Evolutionary conservation across 2,329 filamentous ascomycete species (phyloP).

Genomic region (Didymella segeticola): DNA sequence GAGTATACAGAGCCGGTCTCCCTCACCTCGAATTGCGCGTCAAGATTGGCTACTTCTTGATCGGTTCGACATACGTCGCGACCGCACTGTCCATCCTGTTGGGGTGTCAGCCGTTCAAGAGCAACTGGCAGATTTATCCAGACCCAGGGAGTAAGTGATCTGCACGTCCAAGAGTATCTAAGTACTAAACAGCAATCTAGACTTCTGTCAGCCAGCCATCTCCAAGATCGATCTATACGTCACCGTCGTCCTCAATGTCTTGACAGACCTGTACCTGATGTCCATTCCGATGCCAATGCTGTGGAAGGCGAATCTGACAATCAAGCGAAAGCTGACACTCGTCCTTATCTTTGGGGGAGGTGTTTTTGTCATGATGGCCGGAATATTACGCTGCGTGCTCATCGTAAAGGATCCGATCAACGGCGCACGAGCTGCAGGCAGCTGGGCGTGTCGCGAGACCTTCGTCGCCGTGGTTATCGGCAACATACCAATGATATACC

Average conservation of each 20-base stretch:
- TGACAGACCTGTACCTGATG: slow-evolving; percentile 66
- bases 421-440: slow-evolving; percentile 49
- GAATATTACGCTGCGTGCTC: slow-evolving; percentile 55
- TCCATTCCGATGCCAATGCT: slow-evolving; percentile 65
- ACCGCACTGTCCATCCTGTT: slow-evolving; percentile 60
- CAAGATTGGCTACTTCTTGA: slow-evolving; percentile 58
- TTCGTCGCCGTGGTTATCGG: slow-evolving; percentile 54
- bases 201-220: slow-evolving; percentile 19
- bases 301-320: slow-evolving; percentile 57
- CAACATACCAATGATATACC: slow-evolving; percentile 54
- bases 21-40: slow-evolving; percentile 35
- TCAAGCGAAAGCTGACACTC: slow-evolving; percentile 60
- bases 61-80: slow-evolving; percentile 58
- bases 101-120: slow-evolving; percentile 60
- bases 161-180: too few relatives aligned
- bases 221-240: slow-evolving; percentile 18
- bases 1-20: slow-evolving; percentile 12
- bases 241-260: slow-evolving; percentile 57
- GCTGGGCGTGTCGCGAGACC: slow-evolving; percentile 55
- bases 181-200: slow-evolving; percentile 8
- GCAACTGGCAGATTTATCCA: slow-evolving; percentile 67
- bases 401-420: slow-evolving; percentile 39
- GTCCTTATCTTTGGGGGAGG: slow-evolving; percentile 63
- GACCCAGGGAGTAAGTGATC: slow-evolving; percentile 60
- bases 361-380: slow-evolving; percentile 62